Percentiles rank a stretch among this genome's conserved stretches.
Evolutionary conservation across 345 rosid genomes (phyloP).

Genomic region (Tarenaya hassleriana): DNA sequence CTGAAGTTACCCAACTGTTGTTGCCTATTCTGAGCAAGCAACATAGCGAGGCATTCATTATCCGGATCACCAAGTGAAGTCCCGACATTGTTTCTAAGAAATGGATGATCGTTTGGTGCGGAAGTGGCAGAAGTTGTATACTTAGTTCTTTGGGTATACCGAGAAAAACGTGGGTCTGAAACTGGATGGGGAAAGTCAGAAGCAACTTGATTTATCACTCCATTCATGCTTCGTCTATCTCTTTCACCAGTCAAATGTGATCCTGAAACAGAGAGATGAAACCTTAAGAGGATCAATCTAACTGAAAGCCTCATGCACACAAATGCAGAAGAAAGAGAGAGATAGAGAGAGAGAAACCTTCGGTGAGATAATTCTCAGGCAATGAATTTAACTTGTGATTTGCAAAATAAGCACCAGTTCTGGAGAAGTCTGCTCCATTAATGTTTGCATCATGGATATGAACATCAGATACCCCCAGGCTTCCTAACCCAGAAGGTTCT

Average conservation of each 20-base stretch:
- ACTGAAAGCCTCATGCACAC: not conserved
- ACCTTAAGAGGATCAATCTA: conserved; percentile 16
- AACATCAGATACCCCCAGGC: conserved; percentile 40
- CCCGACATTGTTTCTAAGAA: conserved; percentile 37
- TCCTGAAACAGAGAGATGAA: conserved; percentile 28
- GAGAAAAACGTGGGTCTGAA: conserved; percentile 45
- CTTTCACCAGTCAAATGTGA: conserved; percentile 39
- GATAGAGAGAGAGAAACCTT: conserved; percentile 38
- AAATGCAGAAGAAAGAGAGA: not conserved
- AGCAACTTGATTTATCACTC: conserved; percentile 43
- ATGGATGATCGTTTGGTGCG: conserved; percentile 37
- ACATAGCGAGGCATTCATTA: conserved; percentile 51
- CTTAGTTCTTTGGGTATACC: conserved; percentile 39
- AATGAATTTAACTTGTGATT: conserved; percentile 42
- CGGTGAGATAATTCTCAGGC: conserved; percentile 36
- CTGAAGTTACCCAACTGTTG: conserved; percentile 51
- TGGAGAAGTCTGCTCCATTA: conserved; percentile 35
- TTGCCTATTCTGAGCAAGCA: conserved; percentile 67
- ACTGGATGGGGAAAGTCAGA: conserved; percentile 40
- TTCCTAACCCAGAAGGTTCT: conserved; percentile 47
- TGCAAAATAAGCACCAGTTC: conserved; percentile 38
- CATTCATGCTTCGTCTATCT: conserved; percentile 35
- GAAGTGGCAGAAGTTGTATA: conserved; percentile 35
- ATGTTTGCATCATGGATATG: conserved; percentile 36
- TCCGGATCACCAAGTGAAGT: conserved; percentile 39